phyloP scores from a whole-genome alignment of 257 asterid species.

The Jaltomata sinuosa region DNA sequence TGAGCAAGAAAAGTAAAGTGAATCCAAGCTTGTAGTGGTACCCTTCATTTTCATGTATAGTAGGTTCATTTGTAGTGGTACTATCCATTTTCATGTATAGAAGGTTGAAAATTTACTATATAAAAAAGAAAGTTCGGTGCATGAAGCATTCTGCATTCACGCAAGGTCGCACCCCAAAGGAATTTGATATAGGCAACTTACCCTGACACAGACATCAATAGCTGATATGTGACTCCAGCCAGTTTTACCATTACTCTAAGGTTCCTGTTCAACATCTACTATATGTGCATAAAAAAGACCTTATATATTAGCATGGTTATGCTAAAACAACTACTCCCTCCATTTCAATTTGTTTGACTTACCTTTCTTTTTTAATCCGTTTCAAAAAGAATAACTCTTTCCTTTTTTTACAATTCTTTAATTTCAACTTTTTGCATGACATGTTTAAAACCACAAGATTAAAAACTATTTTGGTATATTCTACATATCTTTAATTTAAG shows the following conservation, averaged over 20 bases:
- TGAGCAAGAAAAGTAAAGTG: not conserved
- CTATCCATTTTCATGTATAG: not conserved
- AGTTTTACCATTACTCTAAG: not conserved
- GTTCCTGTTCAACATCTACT: not conserved
- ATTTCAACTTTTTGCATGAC: no score
- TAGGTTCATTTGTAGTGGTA: not conserved
- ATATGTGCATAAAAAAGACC: not conserved
- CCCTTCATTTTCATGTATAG: not conserved
- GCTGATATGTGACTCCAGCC: not conserved
- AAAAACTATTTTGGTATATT: no score
- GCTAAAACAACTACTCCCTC: not conserved
- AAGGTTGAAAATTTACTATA: fast-evolving
- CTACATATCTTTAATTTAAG: no score
- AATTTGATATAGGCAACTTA: fast-evolving
- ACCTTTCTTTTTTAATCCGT: no score
- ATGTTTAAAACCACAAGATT: no score
- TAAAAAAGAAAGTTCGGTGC: not conserved
- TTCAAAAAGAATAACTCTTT: no score
- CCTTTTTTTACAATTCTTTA: no score
- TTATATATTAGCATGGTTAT: not conserved
- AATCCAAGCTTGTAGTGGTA: not conserved
- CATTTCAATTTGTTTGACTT: no score
- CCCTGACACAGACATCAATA: not conserved
- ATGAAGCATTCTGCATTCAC: not conserved
- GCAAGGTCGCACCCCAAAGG: not conserved